Base-by-base conservation (phyloP, 73 alveolate genomes). In the Uronychia binucleata region DNA sequence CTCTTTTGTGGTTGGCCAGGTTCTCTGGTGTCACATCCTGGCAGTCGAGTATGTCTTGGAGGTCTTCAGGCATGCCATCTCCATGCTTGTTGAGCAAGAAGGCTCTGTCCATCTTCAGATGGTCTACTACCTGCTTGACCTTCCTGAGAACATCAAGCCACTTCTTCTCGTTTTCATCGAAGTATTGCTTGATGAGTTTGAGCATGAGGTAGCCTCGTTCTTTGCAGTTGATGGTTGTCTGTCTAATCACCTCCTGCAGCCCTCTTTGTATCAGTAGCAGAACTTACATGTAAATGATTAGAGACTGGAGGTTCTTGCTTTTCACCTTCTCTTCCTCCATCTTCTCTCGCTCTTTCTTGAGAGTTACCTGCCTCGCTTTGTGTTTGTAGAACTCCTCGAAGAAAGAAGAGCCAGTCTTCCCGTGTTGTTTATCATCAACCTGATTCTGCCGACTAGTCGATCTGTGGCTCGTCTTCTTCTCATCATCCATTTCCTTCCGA, bases 101-200 rank as follows among this genome's bases (percentile, higher is more conserved):
- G 28, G 19, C 81, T 75, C 81, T 75, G 58, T 75, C 81, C 32
- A 26, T 26, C 27, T 75, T 75, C 1, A 75, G 58, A 26, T 28
- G 5, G 58, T 75, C 81, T 5, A 75, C 81, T 75, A 27, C 8
- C 26, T 1, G 5, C 58, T 75, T 75, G 1, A 75, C 32, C 5
- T 32, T 30, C 32, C 30, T 75, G 1, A 75, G 58, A 27, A 75
- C 27, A 1, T 75, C 81, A 8, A 75, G 27, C 81, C 81, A 75
- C 27, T 75, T 75, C 27, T 30, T 26, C 32, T 75, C 81, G 27
- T 75, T 75, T 75, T 75, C 81, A 8, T 75, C 81, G 32, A 75
- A 75, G 81, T 75, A 75, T 58, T 28, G 25, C 27, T 25, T 75
- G 32, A 75, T 26, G 28, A 75, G 32, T 1, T 26, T 30, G 28